Evolutionary conservation across 306 rosid genomes (phyloP), one percentile per base, ranked within the genome.

Genomic region (Psophocarpus tetragonolobus): DNA sequence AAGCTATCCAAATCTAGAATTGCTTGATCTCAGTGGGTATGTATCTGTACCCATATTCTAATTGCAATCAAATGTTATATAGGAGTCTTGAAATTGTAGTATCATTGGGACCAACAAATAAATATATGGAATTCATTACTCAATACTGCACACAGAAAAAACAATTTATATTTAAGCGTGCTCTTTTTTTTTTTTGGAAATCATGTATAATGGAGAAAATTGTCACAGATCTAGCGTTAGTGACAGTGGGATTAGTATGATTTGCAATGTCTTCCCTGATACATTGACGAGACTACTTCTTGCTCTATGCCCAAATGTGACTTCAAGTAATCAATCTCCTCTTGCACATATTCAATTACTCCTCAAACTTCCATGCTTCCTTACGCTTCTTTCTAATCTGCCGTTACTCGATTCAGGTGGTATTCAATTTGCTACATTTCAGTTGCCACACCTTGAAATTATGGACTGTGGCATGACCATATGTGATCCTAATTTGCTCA

Each of bases 401-500:
- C 64, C 57, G 68, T 17, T 23, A 58, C 74, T 26, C 64, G 78
- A 71, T 84, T 69, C 88, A 96, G 99, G 97, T 83, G 97, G 97
- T 75, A 92, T 96, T 77, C 98, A 91, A 75, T 91, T 96, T 85
- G 98, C 98, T 32, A 86, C 98, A 5, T 97, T 97, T 76, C 97
- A 96, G 54, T 75, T 96, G 82, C 99, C 97, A 24, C 87, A 68
- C 65, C 98, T 96, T 79, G 98, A 96, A 83, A 96, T 92, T 66
- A 88, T 96, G 94, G 99, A 96, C 76, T 96, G 99, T 85, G 99
- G 99, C 84, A 88, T 90, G 99, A 87, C 97, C 56, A 87, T 96
- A 74, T 91, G 96, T 26, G 91, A 92, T 83, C 90, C 94, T 61
- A 75, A 90, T 85, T 77, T 83, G 58, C 80, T 44, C 11, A 72